Evolutionary conservation across 2,329 filamentous ascomycete species (phyloP).

Genomic region (Xylogone sp.): DNA sequence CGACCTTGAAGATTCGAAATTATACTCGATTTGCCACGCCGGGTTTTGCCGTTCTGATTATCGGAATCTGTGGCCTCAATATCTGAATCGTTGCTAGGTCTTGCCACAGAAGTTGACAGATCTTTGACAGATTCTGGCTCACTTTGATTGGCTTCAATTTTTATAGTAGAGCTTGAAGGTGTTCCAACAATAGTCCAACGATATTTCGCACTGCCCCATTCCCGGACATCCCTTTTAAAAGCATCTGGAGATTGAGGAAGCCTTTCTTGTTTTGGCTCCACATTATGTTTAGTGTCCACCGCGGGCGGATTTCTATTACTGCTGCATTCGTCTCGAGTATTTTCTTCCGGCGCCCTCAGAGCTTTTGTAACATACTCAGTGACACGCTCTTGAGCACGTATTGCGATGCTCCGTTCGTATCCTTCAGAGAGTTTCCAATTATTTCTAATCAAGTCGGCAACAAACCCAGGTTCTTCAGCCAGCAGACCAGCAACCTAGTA

Average conservation of each 20-base stretch:
- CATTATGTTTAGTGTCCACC: too few relatives aligned
- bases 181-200: too few relatives aligned
- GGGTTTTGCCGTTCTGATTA: background rate
- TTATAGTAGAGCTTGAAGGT: too few relatives aligned
- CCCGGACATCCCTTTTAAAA: too few relatives aligned
- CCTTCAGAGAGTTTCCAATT: constrained; percentile 1
- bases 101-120: constrained; percentile 9
- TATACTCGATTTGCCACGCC: background rate
- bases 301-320: background rate
- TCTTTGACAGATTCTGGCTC: constrained; percentile 1
- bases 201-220: too few relatives aligned
- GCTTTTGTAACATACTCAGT: background rate
- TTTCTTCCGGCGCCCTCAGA: background rate
- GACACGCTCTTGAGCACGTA: background rate
- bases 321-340: background rate
- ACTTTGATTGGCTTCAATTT: too few relatives aligned
- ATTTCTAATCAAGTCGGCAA: constrained; percentile 7
- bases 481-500: constrained; percentile 7
- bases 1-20: background rate
- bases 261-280: too few relatives aligned
- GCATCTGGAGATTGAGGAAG: too few relatives aligned
- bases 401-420: constrained; percentile 4
- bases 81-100: constrained; percentile 6
- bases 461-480: constrained; percentile 3
- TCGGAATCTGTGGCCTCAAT: background rate